phyloP scores from a whole-genome alignment of 1,284 basidiomycete genomes.

The Marasmius tenuissimus region DNA sequence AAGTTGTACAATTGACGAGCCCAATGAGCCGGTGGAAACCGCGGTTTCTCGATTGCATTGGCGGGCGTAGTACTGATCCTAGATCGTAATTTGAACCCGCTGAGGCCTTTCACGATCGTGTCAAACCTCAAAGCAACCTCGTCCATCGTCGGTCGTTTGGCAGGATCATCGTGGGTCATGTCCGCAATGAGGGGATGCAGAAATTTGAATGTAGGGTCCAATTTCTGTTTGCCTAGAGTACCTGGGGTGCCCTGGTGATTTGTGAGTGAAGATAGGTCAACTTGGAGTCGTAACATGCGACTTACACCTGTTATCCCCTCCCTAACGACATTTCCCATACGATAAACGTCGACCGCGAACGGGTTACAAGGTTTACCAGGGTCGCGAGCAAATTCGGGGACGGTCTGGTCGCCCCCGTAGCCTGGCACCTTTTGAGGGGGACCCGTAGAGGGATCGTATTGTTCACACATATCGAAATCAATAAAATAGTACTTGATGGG shows the following conservation, averaged over 20 bases:
- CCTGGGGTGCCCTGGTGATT: neutral
- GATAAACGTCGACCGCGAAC: constrained; percentile 9
- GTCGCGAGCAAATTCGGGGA: neutral
- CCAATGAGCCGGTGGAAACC: neutral
- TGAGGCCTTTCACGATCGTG: constrained; percentile 11
- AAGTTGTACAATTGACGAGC: neutral
- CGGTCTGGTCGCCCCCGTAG: neutral
- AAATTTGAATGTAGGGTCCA: constrained; percentile 20
- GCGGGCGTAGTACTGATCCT: neutral
- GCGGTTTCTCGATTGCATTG: neutral
- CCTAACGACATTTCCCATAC: constrained; percentile 9
- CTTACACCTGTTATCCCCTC: constrained; percentile 2
- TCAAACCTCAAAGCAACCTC: constrained; percentile 23
- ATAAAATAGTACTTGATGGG: neutral
- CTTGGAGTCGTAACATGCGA: neutral
- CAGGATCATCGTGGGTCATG: constrained; percentile 28
- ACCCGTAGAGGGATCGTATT: neutral
- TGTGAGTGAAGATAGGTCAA: neutral
- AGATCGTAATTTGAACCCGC: constrained; percentile 8
- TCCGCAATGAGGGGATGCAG: constrained; percentile 23
- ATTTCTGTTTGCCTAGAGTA: neutral
- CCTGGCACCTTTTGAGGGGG: neutral
- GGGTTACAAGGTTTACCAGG: constrained; percentile 4
- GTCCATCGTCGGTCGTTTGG: constrained; percentile 25
- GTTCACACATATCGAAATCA: constrained; percentile 1